Evolutionary conservation across 768 basidiomycete species (phyloP).

Genomic region (Pleurotus tuber-regium): DNA sequence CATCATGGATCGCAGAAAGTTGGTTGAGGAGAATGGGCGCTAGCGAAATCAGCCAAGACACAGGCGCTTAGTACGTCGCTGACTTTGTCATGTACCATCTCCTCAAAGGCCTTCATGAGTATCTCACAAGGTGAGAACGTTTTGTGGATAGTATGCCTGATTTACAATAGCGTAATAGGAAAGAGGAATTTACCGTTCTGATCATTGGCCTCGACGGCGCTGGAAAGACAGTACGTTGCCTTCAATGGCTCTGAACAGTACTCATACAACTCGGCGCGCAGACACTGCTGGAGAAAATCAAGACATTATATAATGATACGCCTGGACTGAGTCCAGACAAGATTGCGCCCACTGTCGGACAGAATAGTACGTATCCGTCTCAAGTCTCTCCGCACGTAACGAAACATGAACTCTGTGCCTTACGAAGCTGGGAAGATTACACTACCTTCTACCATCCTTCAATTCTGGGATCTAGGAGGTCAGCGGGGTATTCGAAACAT

Average conservation of each 20-base stretch:
- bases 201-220: slow-evolving; percentile 93
- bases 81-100: slow-evolving; percentile 80
- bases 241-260: background rate
- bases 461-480: slow-evolving; percentile 97
- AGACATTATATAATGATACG: slow-evolving; percentile 84
- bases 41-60: slow-evolving; percentile 9
- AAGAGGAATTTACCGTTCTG: slow-evolving; percentile 90
- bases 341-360: slow-evolving; percentile 95
- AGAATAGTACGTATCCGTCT: slow-evolving; percentile 73
- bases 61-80: slow-evolving; percentile 12
- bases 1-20: slow-evolving; percentile 27
- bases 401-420: slow-evolving; percentile 5
- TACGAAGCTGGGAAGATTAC: slow-evolving; percentile 96
- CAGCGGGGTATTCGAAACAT: slow-evolving; percentile 92
- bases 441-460: slow-evolving; percentile 89
- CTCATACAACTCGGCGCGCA: slow-evolving; percentile 28
- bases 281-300: slow-evolving; percentile 92
- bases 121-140: slow-evolving; percentile 69
- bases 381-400: background rate
- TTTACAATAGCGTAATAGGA: slow-evolving; percentile 38
- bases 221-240: slow-evolving; percentile 83
- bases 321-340: slow-evolving; percentile 90
- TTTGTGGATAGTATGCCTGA: background rate
- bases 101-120: slow-evolving; percentile 86
- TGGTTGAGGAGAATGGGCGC: background rate